Evolutionary conservation across 768 basidiomycete genomes (phyloP).

Genomic region (Leccinum uliginosum): DNA sequence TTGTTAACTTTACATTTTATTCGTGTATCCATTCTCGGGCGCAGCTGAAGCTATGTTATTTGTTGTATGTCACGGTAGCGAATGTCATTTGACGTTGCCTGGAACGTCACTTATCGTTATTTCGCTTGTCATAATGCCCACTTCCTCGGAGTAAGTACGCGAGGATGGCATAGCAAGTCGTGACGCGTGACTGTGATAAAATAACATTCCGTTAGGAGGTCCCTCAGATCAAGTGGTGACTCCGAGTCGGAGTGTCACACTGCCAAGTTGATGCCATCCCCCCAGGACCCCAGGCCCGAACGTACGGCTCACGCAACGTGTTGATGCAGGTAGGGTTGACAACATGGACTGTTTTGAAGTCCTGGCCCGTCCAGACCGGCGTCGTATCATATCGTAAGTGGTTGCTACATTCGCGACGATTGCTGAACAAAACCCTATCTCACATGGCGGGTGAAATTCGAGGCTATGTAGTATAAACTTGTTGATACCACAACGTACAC

Average conservation of each 20-base stretch:
- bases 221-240: too few relatives aligned
- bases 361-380: too few relatives aligned
- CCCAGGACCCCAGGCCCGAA: too few relatives aligned
- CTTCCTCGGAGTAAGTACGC: not conserved
- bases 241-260: too few relatives aligned
- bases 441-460: too few relatives aligned
- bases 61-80: conserved; percentile 7
- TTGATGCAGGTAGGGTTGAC: too few relatives aligned
- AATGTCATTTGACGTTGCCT: not conserved
- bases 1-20: conserved; percentile 5
- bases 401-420: not conserved
- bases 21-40: conserved; percentile 7
- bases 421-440: too few relatives aligned
- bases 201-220: not conserved
- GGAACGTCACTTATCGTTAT: not conserved
- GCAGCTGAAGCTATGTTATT: not conserved
- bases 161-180: not conserved
- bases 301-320: too few relatives aligned
- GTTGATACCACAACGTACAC: not conserved
- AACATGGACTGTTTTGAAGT: too few relatives aligned
- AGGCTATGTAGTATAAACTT: too few relatives aligned
- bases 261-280: too few relatives aligned
- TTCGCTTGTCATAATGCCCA: not conserved
- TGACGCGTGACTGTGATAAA: not conserved
- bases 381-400: too few relatives aligned